Evolutionary conservation across 1,139 yeast species (phyloP), one percentile per base, ranked within the genome.

Genomic region (Nematodospora anomalae): DNA sequence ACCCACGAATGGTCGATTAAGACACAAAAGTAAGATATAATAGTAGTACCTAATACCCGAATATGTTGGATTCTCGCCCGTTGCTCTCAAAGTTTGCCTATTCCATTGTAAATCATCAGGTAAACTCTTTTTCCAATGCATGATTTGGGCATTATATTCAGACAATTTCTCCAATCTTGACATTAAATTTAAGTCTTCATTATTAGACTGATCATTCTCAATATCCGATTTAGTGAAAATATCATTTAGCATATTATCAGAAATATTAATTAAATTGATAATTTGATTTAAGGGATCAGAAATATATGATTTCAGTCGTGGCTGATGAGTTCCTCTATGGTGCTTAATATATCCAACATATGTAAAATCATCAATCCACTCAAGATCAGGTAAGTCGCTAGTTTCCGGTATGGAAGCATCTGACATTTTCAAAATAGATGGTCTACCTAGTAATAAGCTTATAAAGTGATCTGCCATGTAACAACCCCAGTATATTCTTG

Each of bases 401-500:
- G 83, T 73, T 46, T 78, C 83, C 0, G 81, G 79, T 6, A 79
- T 76, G 1, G 82, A 70, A 0, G 83, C 76, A 49, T 80, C 83
- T 27, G 74, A 69, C 33, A 74, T 62, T 45, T 78, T 76, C 40
- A 80, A 58, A 2, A 77, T 60, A 0, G 82, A 72, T 0, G 83
- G 82, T 33, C 85, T 56, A 2, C 86, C 85, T 35, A 79, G 54
- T 35, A 79, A 60, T 34, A 79, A 57, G 52, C 81, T 73, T 18
- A 79, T 75, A 47, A 79, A 76, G 49, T 79, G 83, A 50, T 80
- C 86, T 3, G 83, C 82, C 44, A 79, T 64, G 49, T 75, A 80
- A 37, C 81, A 71, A 2, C 86, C 85, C 86, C 86, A 80, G 51
- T 76, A 80, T 7, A 80, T 76, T 44, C 86, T 60, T 30, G 79